Base-by-base conservation (phyloP, 805 yeast species). In the Metschnikowia sp. region DNA sequence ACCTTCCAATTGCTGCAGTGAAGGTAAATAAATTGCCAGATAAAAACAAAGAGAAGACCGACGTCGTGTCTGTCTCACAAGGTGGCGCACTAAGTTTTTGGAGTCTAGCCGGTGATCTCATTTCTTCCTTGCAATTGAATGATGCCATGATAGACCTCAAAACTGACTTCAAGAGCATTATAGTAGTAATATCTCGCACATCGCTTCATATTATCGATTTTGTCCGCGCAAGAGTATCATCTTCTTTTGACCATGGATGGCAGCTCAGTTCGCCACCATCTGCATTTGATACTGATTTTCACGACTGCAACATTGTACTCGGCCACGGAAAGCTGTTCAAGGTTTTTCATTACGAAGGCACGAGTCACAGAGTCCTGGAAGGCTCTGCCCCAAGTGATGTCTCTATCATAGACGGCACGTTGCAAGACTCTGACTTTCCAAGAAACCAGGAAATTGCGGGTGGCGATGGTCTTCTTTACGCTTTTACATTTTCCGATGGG, bases 391-490 rank as follows among this genome's bases (percentile, higher is more conserved):
- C 58, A 8, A 46, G 49, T 18, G 53, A 54, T 37, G 55, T 48
- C 7, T 15, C 33, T 8, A 57, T 61, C 7, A 36, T 57, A 2
- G 50, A 33, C 32, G 57, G 54, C 19, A 51, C 56, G 8, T 38
- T 55, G 8, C 59, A 53, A 40, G 44, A 40, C 5, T 35, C 44
- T 19, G 31, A 8, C 5, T 30, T 10, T 15, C 18, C 45, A 15
- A 36, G 68, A 40, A 63, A 68, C 39, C 19, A 36, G 9, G 39
- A 42, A 3, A 39, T 69, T 8, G 65, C 65, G 5, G 79, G 79
- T 1, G 59, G 62, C n/a, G 78, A 74, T 54, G 77, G 76, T 1
- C 62, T 69, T 12, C 55, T 69, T 28, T 66, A 58, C 46, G 75
- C 68, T 3, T 58, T 74, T 36, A 62, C 73, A 8, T 53, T 77